Conservation (phyloP, 805 yeast species). For the Candida quercuum region DNA sequence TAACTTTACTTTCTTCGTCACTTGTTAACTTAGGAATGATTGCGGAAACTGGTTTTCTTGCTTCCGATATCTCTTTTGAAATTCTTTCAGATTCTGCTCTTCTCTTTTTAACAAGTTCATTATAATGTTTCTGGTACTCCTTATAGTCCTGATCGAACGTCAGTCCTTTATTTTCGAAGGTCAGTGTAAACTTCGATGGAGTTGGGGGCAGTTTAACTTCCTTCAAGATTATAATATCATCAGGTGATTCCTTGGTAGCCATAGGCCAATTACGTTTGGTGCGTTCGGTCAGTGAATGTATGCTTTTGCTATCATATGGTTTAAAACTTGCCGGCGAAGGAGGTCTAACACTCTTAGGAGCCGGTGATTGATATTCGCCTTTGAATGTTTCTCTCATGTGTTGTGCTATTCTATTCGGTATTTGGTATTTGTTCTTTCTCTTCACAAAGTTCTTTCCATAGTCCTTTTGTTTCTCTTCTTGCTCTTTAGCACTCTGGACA, state of each 20-base stretch:
- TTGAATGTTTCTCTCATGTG: constrained; percentile 28
- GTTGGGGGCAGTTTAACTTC: constrained; percentile 14
- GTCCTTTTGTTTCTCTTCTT: constrained; percentile 9
- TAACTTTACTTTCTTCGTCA: constrained; percentile 21
- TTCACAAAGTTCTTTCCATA: constrained; percentile 34
- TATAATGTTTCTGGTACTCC: constrained; percentile 39
- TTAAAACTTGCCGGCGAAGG: constrained; percentile 17
- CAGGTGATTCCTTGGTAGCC: neutral
- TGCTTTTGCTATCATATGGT: too few relatives aligned
- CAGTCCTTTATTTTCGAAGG: constrained; percentile 23
- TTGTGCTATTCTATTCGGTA: constrained; percentile 18
- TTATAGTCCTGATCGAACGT: constrained; percentile 32
- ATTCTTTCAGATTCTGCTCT: constrained; percentile 30
- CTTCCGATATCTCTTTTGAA: constrained; percentile 30
- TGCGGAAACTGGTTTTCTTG: constrained; percentile 11
- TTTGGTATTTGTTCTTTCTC: constrained; percentile 14
- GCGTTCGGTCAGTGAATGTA: constrained; percentile 3
- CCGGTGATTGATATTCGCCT: constrained; percentile 31
- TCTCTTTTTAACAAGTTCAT: constrained; percentile 39
- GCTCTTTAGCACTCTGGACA: neutral
- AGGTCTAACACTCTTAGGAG: constrained; percentile 13
- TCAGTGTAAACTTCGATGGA: constrained; percentile 14
- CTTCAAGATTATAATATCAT: constrained; percentile 16
- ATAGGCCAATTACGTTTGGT: constrained; percentile 4
- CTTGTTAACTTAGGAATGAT: constrained; percentile 24